These are phyloP conservation scores for Tulasnella sp. DNA, from an alignment of 768 basidiomycete species.

Conservation along the genomic window DNA sequence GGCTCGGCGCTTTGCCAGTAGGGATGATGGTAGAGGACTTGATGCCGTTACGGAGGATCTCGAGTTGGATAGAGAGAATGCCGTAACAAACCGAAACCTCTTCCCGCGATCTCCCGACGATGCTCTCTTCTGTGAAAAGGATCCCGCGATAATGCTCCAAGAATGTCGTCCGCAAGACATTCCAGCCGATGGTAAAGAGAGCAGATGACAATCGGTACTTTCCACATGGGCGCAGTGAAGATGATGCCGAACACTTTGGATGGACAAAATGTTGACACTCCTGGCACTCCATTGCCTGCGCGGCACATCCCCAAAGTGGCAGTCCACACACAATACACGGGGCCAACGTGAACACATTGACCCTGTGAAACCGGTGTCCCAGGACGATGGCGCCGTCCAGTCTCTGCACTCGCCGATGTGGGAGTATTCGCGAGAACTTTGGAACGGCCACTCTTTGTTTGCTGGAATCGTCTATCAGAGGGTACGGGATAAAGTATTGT, in stretches of 20 bases:
- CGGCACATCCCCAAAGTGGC: constrained; percentile 61
- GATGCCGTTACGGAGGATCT: constrained; percentile 56
- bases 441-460: constrained; percentile 49
- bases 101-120: constrained; percentile 46
- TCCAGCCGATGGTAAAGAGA: constrained; percentile 42
- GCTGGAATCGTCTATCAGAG: constrained; percentile 33
- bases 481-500: constrained; percentile 45
- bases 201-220: constrained; percentile 31
- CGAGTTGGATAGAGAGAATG: constrained; percentile 54
- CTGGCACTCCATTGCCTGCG: constrained; percentile 54
- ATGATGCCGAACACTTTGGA: constrained; percentile 33
- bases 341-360: constrained; percentile 64
- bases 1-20: too few species aligned
- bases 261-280: constrained; percentile 55
- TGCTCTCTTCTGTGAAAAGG: constrained; percentile 34
- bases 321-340: constrained; percentile 54
- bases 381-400: constrained; percentile 23
- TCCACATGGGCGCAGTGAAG: constrained; percentile 33
- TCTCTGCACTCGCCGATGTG: constrained; percentile 24
- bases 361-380: constrained; percentile 42
- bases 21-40: constrained; percentile 48
- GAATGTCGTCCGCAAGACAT: constrained; percentile 46
- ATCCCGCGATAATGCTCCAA: constrained; percentile 39
- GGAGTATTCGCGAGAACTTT: constrained; percentile 44
- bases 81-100: constrained; percentile 52